These are phyloP conservation scores for Carpinus viminea DNA, from an alignment of 306 rosid species.

Conservation along the genomic window DNA sequence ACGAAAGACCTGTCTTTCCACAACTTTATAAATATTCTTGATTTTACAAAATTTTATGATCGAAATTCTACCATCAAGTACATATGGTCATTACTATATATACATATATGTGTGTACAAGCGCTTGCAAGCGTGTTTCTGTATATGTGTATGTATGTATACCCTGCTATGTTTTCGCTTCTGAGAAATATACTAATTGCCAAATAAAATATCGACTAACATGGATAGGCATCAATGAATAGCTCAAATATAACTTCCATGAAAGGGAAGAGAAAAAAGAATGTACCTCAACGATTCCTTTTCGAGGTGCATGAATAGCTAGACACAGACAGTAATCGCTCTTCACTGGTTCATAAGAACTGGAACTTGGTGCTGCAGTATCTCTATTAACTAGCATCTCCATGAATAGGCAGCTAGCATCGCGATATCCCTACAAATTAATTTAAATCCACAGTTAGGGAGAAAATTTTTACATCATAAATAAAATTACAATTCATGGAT, in stretches of 20 bases:
- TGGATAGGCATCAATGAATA: background rate
- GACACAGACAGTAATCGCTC: slow-evolving; percentile 94
- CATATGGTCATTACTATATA: background rate
- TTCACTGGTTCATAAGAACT: slow-evolving; percentile 61
- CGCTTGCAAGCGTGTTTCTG: no score
- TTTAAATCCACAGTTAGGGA: slow-evolving; percentile 17
- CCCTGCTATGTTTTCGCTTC: background rate
- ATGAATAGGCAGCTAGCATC: slow-evolving; percentile 92
- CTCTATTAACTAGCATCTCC: slow-evolving; percentile 91
- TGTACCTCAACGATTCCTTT: slow-evolving; percentile 91
- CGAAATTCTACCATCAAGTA: background rate
- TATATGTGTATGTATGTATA: no score
- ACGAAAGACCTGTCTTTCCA: background rate
- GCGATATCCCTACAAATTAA: slow-evolving; percentile 81
- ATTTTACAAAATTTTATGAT: background rate
- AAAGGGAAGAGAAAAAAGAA: slow-evolving; percentile 2
- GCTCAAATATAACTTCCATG: background rate
- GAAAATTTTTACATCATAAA: slow-evolving; percentile 2
- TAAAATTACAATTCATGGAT: background rate
- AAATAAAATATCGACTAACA: background rate
- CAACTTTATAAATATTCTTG: background rate
- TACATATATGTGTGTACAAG: no score
- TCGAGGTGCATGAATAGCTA: slow-evolving; percentile 96
- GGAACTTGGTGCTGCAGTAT: slow-evolving; percentile 63
- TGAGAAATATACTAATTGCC: background rate